Conservation (phyloP, 1,284 basidiomycete genomes). For the Sporisorium sorghi region DNA sequence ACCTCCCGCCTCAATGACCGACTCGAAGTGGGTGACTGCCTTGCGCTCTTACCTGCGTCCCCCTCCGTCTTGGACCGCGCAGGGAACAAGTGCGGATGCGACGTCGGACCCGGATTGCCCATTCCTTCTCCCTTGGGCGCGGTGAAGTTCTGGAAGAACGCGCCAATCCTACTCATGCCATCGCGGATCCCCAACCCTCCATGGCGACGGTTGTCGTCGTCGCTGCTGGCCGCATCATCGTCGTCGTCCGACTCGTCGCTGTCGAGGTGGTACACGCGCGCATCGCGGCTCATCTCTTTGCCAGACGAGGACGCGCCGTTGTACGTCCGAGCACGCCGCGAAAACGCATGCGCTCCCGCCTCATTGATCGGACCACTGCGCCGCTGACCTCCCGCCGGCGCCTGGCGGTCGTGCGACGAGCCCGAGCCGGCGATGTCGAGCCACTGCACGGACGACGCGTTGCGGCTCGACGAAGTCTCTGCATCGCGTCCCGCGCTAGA, state of each 20-base stretch:
- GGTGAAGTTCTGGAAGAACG: slow-evolving; percentile 47
- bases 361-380: slow-evolving; percentile 28
- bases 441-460: slow-evolving; percentile 48
- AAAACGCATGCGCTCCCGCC: slow-evolving; percentile 31
- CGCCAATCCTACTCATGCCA: slow-evolving; percentile 42
- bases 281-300: slow-evolving; percentile 31
- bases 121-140: slow-evolving; percentile 54
- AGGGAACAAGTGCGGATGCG: slow-evolving; percentile 49
- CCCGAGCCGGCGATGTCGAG: slow-evolving; percentile 47
- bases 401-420: slow-evolving; percentile 20
- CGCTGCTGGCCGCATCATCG: slow-evolving; percentile 4
- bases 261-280: slow-evolving; percentile 17
- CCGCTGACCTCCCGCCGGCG: background rate
- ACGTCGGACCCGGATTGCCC: slow-evolving; percentile 51
- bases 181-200: slow-evolving; percentile 33
- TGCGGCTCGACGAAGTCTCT: slow-evolving; percentile 4
- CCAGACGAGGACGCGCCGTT: slow-evolving; percentile 14
- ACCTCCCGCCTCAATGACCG: slow-evolving; percentile 7
- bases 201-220: slow-evolving; percentile 20
- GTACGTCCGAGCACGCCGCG: slow-evolving; percentile 27
- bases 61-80: slow-evolving; percentile 2
- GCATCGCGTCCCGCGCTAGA: slow-evolving; percentile 10
- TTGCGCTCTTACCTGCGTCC: background rate
- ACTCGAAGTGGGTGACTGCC: slow-evolving; percentile 1
- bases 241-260: slow-evolving; percentile 14